Conservation (phyloP, 2,329 filamentous ascomycete genomes). For the Sporothrix inflata region DNA sequence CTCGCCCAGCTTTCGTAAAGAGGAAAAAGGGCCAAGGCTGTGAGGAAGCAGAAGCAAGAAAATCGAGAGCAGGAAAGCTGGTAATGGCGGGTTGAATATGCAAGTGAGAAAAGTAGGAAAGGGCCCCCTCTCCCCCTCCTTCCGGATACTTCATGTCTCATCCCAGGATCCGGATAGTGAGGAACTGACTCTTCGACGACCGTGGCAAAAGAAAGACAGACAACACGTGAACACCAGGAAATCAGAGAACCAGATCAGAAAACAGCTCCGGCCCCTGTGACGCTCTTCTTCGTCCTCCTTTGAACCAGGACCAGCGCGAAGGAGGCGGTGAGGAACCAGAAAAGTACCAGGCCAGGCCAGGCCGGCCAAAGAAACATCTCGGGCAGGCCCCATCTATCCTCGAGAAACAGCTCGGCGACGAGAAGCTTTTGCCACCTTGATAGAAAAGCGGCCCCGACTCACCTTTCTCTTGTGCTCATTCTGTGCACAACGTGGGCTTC, state of each 20-base stretch:
- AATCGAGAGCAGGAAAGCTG: neutral
- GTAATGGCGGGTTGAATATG: neutral
- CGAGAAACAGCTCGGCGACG: constrained; percentile 24
- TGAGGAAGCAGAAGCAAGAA: neutral
- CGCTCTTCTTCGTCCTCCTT: neutral
- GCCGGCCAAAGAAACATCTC: neutral
- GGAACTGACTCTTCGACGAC: neutral
- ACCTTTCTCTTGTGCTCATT: neutral
- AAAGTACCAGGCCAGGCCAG: neutral
- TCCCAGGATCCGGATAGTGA: neutral
- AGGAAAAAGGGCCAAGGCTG: neutral
- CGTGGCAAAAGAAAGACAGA: constrained; percentile 15
- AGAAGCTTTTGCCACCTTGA: constrained; percentile 18
- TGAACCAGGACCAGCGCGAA: constrained; percentile 1
- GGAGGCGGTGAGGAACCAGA: constrained; percentile 8
- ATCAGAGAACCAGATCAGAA: neutral
- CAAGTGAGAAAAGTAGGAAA: neutral
- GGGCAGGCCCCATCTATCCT: neutral
- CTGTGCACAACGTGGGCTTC: neutral
- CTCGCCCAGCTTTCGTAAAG: neutral
- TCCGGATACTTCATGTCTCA: neutral
- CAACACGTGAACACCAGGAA: neutral
- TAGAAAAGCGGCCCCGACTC: constrained; percentile 1
- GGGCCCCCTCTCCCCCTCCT: neutral
- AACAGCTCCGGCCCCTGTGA: constrained; percentile 1